Percentiles rank a stretch among this genome's conserved stretches.
Conservation (phyloP, 306 rosid species). For the Begonia masoniana region DNA sequence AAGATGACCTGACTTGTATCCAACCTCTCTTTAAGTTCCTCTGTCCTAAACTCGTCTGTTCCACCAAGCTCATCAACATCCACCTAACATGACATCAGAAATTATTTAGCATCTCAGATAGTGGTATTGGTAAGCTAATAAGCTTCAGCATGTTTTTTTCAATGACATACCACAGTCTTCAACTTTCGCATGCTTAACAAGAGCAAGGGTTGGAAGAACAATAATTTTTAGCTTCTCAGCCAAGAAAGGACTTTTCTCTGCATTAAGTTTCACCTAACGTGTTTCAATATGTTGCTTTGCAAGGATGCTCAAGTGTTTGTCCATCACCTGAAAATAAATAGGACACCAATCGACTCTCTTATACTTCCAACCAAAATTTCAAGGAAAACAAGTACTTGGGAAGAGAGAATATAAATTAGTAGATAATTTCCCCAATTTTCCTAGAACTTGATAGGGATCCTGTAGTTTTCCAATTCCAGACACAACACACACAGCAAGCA, state of each 20-base stretch:
- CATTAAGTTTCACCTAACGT: slow-evolving; percentile 69
- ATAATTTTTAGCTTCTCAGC: slow-evolving; percentile 82
- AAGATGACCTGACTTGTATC: slow-evolving; percentile 74
- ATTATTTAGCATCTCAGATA: neutral
- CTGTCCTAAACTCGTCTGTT: slow-evolving; percentile 82
- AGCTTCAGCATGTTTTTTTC: no score
- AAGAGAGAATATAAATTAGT: no score
- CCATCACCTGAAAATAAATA: slow-evolving; percentile 49
- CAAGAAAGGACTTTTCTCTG: slow-evolving; percentile 92
- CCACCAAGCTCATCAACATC: slow-evolving; percentile 97
- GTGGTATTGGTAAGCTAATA: no score
- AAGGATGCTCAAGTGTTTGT: slow-evolving; percentile 69
- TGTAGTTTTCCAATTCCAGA: no score
- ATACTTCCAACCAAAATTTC: no score
- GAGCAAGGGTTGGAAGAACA: slow-evolving; percentile 91
- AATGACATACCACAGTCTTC: slow-evolving; percentile 85
- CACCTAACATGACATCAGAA: slow-evolving; percentile 38
- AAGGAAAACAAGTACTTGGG: no score
- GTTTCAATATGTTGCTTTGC: slow-evolving; percentile 92
- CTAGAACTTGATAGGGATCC: no score
- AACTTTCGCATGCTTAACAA: slow-evolving; percentile 85
- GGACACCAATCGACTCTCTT: no score
- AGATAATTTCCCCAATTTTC: no score
- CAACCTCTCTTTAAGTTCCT: slow-evolving; percentile 77
- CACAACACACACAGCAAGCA: no score